Evolutionary conservation across 2,329 filamentous ascomycete species (phyloP), one percentile per base, ranked within the genome.

Genomic region (Malbranchea cinnamomea): DNA sequence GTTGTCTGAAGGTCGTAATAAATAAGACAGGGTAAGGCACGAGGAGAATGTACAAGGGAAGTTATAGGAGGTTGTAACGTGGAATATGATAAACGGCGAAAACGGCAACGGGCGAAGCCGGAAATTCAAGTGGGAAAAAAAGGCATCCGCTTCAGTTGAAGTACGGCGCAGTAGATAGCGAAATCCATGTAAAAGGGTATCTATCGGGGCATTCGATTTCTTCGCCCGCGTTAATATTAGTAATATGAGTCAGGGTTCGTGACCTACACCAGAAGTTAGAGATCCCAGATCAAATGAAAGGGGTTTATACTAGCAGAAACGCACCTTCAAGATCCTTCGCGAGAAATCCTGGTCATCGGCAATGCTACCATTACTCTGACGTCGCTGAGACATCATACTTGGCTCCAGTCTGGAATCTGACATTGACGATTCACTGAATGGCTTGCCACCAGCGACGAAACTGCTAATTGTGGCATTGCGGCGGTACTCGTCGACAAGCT

Each of bases 311-410:
- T 23, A 6, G 9, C 13, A 11, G 10, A 11, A 19, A 23, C 14
- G 22, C 68, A 92, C 87, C 74, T 91, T 81, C 50, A 95, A 70
- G 57, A 95, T 94, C 60, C 81, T 79, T 60, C 87, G 74, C 39
- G 87, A 94, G 61, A 93, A 95, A 55, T 95, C 87, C 58, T 92
- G 75, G 58, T 94, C 91, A 54, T 95, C 87, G 30, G 85, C 87
- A 54, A 95, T 94, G 56, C 85, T 94, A 43, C 87, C 87, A 48
- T 89, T 82, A 58, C 87, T 94, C 61, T 87, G 70, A 56, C 85
- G 73, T 49, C 83, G 69, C 44, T 84, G 72, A 35, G 78, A 76
- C 68, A 91, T 76, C 40, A 84, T 71, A 33, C 67, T 75, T 5
- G 84, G 83, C 41, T 95, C 87, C 34, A 94, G 72, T 32, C 87